Percentiles rank a stretch among this genome's conserved stretches.
These are phyloP conservation scores for Geotrichum ghanense DNA, from an alignment of 805 yeast species.

Conservation along the genomic window DNA sequence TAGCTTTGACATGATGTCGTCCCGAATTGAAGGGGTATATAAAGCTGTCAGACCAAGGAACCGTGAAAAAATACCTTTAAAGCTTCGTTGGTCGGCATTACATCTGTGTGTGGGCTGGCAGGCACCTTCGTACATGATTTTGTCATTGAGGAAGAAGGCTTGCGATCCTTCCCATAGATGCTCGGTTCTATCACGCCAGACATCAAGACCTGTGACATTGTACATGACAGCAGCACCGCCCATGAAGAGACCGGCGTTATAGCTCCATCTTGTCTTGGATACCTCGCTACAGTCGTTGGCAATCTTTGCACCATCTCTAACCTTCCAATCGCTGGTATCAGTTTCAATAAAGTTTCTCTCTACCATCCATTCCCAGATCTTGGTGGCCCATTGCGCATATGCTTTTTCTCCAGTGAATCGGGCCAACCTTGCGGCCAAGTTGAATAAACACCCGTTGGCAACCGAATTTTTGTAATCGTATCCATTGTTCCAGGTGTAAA, in stretches of 20 bases:
- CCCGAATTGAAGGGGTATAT: conserved; percentile 44
- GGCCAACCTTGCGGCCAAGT: conserved; percentile 79
- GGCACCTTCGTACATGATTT: conserved; percentile 67
- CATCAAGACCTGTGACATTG: conserved; percentile 52
- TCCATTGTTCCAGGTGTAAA: conserved; percentile 88
- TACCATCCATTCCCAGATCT: conserved; percentile 71
- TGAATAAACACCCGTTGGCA: conserved; percentile 80
- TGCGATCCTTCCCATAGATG: conserved; percentile 39
- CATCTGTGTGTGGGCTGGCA: conserved; percentile 63
- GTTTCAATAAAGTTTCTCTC: conserved; percentile 38
- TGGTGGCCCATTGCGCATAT: conserved; percentile 64
- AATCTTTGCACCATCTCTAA: conserved; percentile 27
- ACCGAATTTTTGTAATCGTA: conserved; percentile 88
- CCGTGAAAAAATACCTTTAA: conserved; percentile 73
- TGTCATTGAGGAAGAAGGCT: not conserved
- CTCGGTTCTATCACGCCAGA: conserved; percentile 56
- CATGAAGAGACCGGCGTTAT: conserved; percentile 70
- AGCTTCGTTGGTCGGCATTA: conserved; percentile 79
- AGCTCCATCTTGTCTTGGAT: conserved; percentile 65
- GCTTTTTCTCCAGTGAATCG: conserved; percentile 67
- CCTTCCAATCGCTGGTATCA: conserved; percentile 33
- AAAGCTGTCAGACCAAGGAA: conserved; percentile 64
- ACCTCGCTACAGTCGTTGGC: conserved; percentile 42
- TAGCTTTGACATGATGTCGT: conserved; percentile 32
- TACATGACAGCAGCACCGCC: conserved; percentile 75